These are phyloP conservation scores for Sporisorium scitamineum DNA, from an alignment of 1,284 basidiomycete species.

Conservation along the genomic window DNA sequence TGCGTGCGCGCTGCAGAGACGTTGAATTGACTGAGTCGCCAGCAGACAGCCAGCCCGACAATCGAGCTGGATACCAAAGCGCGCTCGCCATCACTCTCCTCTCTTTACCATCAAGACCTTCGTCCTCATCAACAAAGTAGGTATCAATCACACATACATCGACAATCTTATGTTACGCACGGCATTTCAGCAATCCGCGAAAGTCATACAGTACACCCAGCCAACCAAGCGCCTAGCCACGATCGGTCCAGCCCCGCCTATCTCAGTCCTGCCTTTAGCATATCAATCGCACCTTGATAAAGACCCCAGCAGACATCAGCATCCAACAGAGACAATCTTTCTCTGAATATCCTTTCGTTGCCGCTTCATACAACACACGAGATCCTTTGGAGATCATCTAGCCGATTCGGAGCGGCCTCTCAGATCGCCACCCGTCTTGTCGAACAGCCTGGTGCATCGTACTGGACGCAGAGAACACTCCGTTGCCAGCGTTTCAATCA, in stretches of 20 bases:
- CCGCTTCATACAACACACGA: not conserved
- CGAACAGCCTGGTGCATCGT: not conserved
- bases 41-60: slow-evolving; percentile 1
- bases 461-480: not conserved
- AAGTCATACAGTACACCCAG: not conserved
- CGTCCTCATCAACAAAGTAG: slow-evolving; percentile 41
- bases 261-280: not conserved
- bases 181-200: slow-evolving; percentile 15
- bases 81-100: slow-evolving; percentile 18
- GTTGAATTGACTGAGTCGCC: not conserved
- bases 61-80: slow-evolving; percentile 22
- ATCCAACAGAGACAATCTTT: too few species aligned
- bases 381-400: not conserved
- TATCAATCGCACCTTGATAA: not conserved
- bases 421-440: slow-evolving; percentile 1
- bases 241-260: slow-evolving; percentile 11
- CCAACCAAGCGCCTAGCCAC: not conserved
- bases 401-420: not conserved
- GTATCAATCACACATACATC: slow-evolving; percentile 25
- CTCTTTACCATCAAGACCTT: slow-evolving; percentile 51
- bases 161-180: slow-evolving; percentile 14
- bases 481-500: not conserved
- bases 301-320: not conserved
- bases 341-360: too few species aligned
- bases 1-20: slow-evolving; percentile 4